These are phyloP conservation scores for Leishmania turanica DNA, from an alignment of 208 protist genomes.

Conservation along the genomic window DNA sequence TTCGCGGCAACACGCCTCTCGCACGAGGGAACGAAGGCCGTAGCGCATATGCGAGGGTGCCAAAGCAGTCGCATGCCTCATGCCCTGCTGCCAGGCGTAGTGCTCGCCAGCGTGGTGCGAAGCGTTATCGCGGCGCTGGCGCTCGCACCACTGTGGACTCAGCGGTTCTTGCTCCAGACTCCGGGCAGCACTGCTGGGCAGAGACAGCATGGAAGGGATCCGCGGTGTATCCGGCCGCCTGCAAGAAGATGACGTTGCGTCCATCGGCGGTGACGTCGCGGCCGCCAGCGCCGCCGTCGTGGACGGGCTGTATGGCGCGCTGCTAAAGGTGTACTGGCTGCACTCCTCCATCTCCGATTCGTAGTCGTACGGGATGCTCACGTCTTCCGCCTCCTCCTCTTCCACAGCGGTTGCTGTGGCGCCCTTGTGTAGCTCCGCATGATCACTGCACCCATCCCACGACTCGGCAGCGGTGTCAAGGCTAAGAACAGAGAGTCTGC, in stretches of 20 bases:
- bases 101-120: conserved; percentile 24
- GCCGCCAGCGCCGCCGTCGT: conserved; percentile 21
- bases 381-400: conserved; percentile 7
- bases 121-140: conserved; percentile 22
- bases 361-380: conserved; percentile 51
- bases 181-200: neutral
- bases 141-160: conserved; percentile 24
- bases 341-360: conserved; percentile 65
- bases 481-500: conserved; percentile 2
- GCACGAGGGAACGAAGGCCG: conserved; percentile 37
- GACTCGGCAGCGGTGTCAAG: neutral
- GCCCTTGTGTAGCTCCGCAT: neutral
- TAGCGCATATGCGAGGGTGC: conserved; percentile 35
- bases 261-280: conserved; percentile 6
- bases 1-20: conserved; percentile 42
- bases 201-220: neutral
- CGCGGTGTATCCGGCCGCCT: conserved; percentile 18
- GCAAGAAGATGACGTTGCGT: neutral
- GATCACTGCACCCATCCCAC: neutral
- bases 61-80: conserved; percentile 16
- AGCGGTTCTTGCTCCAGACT: conserved; percentile 5
- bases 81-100: conserved; percentile 33
- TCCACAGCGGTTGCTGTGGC: neutral
- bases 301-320: conserved; percentile 35
- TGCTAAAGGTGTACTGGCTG: conserved; percentile 61